Evolutionary conservation across 2,329 filamentous ascomycete genomes (phyloP), one percentile per base, ranked within the genome.

Genomic region (Botrytis byssoidea): DNA sequence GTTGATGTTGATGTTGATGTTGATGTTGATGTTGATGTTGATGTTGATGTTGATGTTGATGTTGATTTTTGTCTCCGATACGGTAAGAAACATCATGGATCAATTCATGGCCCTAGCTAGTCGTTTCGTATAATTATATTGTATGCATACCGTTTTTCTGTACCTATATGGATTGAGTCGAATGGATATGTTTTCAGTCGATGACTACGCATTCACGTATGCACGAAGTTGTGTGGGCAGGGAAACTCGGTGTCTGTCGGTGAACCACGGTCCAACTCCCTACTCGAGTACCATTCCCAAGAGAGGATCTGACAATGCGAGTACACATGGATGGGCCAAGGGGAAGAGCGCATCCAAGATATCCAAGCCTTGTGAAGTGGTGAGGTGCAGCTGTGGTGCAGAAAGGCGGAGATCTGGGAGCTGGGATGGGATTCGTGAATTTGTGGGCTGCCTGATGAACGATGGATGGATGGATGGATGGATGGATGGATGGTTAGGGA

Each of bases 341-440:
- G 37, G 46, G 29, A 14, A 51, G 10, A 12, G 48, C n/a, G 48
- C 48, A 51, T 55, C 48, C 48, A n/a, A 55, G 48, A 55, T 55
- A 67, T 37, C 69, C 69, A 42, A 65, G 69, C 69, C 59, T 51
- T 71, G 48, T 55, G 48, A 3, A 55, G 48, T 55, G 48, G 44
- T 40, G 69, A 71, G 40, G 29, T 70, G 68, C 68, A 70, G 68
- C 22, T n/a, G 7, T 32, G 44, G 69, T 71, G 69, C 69, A 71
- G 69, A 71, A 71, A 71, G 69, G 69, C 59, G 69, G 69, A 71
- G 69, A 71, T 71, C 69, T 48, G 48, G 48, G 69, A 71, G 65
- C 69, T 48, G 48, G 25, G 48, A 55, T 55, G 48, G 3, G 22
- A 29, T 71, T 35, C 63, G 40, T 25, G 46, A 48, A 48, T 20